Evolutionary conservation across 2,329 filamentous ascomycete genomes (phyloP), one percentile per base, ranked within the genome.

Genomic region (Penicillium sp.): DNA sequence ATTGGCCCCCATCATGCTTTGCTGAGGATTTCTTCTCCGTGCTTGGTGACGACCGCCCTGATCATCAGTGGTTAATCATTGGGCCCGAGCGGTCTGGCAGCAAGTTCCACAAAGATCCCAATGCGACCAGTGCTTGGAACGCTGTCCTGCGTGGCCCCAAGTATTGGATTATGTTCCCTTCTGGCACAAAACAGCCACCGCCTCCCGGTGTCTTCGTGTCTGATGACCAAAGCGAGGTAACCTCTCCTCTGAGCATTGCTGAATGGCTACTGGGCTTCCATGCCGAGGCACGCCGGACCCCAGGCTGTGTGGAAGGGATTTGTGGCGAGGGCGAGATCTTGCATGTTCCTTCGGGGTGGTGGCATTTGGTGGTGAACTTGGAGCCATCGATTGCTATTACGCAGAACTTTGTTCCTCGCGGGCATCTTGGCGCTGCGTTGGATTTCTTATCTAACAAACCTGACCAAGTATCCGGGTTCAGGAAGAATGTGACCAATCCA

Each of bases 141-240:
- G 93, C 92, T 0, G 90, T 97, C 13, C 79, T 97, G 27, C 85
- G 88, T 55, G 94, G 93, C 5, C 84, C 87, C 32, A 97, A 97
- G 70, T 97, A 97, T 78, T 97, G 94, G 93, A 93, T 97, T 71
- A 95, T 97, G 91, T 97, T 97, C 68, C 91, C 91, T 0, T 88
- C 89, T 0, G 84, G 84, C 0, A 71, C 78, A 1, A 75, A 75
- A 16, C 70, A 81, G 6, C 83, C 85, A 0, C 80, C 86, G 3
- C 91, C 94, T 7, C 93, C 93, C 0, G 93, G 93, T 3, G 92
- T 97, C 35, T 96, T 88, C 64, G 90, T 97, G 39, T 95, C 90
- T 4, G 81, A 86, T 36, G 94, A 97, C 68, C 88, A 90, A 68
- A 92, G 90, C 68, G 93, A 97, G 74, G 92, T 97, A 47, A 97